These are phyloP conservation scores for Acacia confusa DNA, from an alignment of 306 rosid genomes.

Conservation along the genomic window DNA sequence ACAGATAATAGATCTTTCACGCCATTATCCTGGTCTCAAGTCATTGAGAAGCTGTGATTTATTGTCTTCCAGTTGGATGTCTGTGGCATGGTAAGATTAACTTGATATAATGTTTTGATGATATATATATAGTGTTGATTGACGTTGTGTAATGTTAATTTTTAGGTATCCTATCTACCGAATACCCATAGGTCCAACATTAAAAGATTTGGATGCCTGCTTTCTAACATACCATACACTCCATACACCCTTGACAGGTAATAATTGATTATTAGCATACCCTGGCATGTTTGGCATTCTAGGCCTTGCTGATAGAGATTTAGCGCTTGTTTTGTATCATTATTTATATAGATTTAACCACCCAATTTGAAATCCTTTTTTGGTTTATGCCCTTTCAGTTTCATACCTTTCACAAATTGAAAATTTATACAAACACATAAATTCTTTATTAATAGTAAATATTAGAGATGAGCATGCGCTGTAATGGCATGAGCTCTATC, in stretches of 20 bases:
- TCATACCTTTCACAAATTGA: background rate
- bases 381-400: background rate
- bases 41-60: slow-evolving; percentile 86
- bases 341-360: slow-evolving; percentile 1
- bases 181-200: slow-evolving; percentile 85
- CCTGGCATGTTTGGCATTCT: slow-evolving; percentile 22
- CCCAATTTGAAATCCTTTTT: background rate
- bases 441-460: background rate
- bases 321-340: background rate
- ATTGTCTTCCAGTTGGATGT: slow-evolving; percentile 81
- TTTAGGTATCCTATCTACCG: slow-evolving; percentile 95
- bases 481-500: slow-evolving; percentile 11
- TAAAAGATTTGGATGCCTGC: slow-evolving; percentile 90
- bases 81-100: slow-evolving; percentile 79
- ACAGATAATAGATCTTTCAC: slow-evolving; percentile 82
- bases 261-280: slow-evolving; percentile 21
- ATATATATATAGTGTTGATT: slow-evolving; percentile 13
- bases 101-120: slow-evolving; percentile 19
- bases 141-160: slow-evolving; percentile 33
- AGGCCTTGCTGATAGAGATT: slow-evolving; percentile 16
- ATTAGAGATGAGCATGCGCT: background rate
- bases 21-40: slow-evolving; percentile 60
- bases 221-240: slow-evolving; percentile 87
- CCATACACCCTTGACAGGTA: slow-evolving; percentile 76
- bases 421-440: background rate